A percentile compares a stretch with the other conserved stretches of the same genome.
Evolutionary conservation across 208 protist genomes (phyloP).

Genomic region (Trypanosoma platydactyli): DNA sequence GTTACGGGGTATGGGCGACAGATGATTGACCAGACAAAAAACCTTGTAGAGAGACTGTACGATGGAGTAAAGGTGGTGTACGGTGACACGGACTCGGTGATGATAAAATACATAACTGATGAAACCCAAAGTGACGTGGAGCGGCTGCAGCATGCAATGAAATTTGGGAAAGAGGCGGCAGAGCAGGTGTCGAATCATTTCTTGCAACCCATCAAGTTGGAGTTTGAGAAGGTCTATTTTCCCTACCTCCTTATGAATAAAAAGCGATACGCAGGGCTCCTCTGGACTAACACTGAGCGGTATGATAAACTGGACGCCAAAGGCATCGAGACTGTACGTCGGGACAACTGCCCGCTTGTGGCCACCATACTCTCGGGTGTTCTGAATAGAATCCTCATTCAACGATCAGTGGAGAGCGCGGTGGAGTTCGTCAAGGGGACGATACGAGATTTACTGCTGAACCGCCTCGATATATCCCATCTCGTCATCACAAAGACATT

Average conservation of each 20-base stretch:
- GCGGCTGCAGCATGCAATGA: slow-evolving; percentile 54
- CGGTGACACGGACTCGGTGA: slow-evolving; percentile 99
- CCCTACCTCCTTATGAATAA: slow-evolving; percentile 99
- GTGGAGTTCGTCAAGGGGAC: slow-evolving; percentile 91
- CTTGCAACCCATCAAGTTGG: slow-evolving; percentile 97
- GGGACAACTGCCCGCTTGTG: slow-evolving; percentile 98
- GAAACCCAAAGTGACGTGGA: slow-evolving; percentile 67
- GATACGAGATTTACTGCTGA: slow-evolving; percentile 84
- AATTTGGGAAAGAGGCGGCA: slow-evolving; percentile 93
- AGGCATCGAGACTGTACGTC: slow-evolving; percentile 98
- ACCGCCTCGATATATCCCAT: slow-evolving; percentile 85
- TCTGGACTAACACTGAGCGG: slow-evolving; percentile 97
- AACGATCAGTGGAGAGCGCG: slow-evolving; percentile 84
- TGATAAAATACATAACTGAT: slow-evolving; percentile 92
- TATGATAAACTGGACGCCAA: slow-evolving; percentile 99
- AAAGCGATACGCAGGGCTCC: slow-evolving; percentile 99
- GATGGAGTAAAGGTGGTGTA: slow-evolving; percentile 98
- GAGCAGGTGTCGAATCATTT: slow-evolving; percentile 84
- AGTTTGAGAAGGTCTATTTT: slow-evolving; percentile 99
- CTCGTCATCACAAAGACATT: slow-evolving; percentile 88
- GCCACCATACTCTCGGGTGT: slow-evolving; percentile 82
- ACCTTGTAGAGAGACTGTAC: slow-evolving; percentile 94
- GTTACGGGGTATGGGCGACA: slow-evolving; percentile 98
- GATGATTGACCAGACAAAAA: slow-evolving; percentile 98
- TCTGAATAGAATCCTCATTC: slow-evolving; percentile 84